Evolutionary conservation across 2,329 filamentous ascomycete species (phyloP), one percentile per base, ranked within the genome.

Genomic region (Verticillium isaacii): DNA sequence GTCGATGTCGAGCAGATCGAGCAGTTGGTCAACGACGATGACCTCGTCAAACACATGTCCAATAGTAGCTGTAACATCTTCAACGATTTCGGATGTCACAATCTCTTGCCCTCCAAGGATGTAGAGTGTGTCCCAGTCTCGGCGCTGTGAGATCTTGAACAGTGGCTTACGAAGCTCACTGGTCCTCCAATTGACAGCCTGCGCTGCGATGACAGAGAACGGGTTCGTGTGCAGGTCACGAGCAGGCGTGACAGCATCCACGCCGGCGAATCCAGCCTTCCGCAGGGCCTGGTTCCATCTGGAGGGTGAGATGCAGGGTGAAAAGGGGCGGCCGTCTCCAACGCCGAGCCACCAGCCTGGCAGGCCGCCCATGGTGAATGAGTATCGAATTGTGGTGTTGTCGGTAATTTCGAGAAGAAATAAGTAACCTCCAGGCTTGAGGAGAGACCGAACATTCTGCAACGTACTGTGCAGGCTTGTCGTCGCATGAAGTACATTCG

Each of bases 281-380:
- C 25, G 52, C 12, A 56, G 25, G 34, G 32, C 32, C 57, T 36
- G 5, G 1, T 70, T 62, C 74, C 73, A 76, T 6, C 64, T 23
- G 1, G 68, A 63, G 0, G 62, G 37, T 0, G 63, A 50, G 12
- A 75, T 61, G n/a, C 66, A 70, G 1, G 74, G 73, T 52, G 68
- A 65, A 11, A 68, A 60, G 1, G 58, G n/a, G 2, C 74, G 66
- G 5, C 64, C 67, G 12, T 76, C 73, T 1, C 68, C 62, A 3
- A 55, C 62, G 3, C 75, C 74, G 0, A 73, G 64, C 75, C 75
- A 77, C 75, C 76, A 78, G 5, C 70, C 72, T 0, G 70, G 64
- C 2, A 74, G 64, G 32, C 57, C 32, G 36, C 37, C 23, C 0
- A 67, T 60, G 1, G 73, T 72, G 34, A 72, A 67, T 19, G 37